These are phyloP conservation scores for Aspergillus viridinutans DNA, from an alignment of 2,329 filamentous ascomycete genomes.

Conservation along the genomic window DNA sequence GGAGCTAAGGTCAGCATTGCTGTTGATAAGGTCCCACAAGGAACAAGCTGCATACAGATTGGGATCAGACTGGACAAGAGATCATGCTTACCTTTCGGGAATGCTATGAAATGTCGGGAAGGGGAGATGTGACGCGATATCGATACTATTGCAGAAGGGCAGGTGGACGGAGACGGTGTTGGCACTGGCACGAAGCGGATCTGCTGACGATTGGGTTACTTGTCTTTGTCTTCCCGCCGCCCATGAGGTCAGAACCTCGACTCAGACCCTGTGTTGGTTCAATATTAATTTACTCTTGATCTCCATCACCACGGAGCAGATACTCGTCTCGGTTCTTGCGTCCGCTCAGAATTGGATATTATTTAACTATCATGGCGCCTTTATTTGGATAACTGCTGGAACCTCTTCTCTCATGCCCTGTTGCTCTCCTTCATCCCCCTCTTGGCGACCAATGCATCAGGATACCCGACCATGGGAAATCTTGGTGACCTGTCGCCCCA, in stretches of 20 bases:
- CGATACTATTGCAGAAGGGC: not conserved
- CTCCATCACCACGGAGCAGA: not conserved
- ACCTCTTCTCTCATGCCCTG: slow-evolving; percentile 3
- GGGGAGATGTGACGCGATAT: not conserved
- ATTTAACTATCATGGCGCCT: slow-evolving; percentile 14
- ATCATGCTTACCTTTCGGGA: not conserved
- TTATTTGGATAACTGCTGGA: slow-evolving; percentile 13
- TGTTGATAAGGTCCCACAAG: not conserved
- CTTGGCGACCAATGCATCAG: slow-evolving; percentile 30
- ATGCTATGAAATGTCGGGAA: not conserved
- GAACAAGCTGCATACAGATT: not conserved
- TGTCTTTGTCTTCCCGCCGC: not conserved
- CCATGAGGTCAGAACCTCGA: slow-evolving; percentile 2
- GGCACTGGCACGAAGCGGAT: slow-evolving; percentile 6
- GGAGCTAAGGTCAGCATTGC: slow-evolving; percentile 13
- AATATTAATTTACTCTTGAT: not conserved
- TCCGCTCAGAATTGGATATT: not conserved
- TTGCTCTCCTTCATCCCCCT: slow-evolving; percentile 43
- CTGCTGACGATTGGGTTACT: slow-evolving; percentile 12
- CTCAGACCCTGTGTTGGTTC: not conserved
- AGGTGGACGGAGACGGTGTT: slow-evolving; percentile 3
- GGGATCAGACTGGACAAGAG: not conserved
- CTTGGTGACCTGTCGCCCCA: slow-evolving; percentile 72
- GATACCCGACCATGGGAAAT: slow-evolving; percentile 57
- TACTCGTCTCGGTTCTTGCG: not conserved